Conservation (phyloP, 805 yeast species). For the Cyberlindnera amylophila region DNA sequence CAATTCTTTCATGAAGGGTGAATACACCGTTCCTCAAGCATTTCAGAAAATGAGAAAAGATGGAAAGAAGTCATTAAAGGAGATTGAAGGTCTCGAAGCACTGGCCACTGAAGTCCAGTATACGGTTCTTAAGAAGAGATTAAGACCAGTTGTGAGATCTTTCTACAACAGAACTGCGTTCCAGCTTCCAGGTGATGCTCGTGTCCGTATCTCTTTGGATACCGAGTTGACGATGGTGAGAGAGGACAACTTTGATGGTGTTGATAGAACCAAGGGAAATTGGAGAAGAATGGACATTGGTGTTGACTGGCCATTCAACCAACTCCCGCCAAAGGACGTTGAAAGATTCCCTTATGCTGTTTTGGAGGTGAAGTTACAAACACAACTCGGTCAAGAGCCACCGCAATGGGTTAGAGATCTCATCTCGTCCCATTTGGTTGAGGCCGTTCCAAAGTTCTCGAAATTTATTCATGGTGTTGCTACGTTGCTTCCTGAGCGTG, state of each 20-base stretch:
- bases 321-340: constrained; percentile 77
- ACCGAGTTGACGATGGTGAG: constrained; percentile 97
- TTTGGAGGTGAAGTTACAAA: constrained; percentile 93
- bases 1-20: constrained; percentile 79
- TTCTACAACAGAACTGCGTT: constrained; percentile 98
- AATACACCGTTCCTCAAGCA: constrained; percentile 80
- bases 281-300: constrained; percentile 99
- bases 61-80: constrained; percentile 81
- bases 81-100: constrained; percentile 88
- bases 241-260: constrained; percentile 94
- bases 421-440: constrained; percentile 88
- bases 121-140: constrained; percentile 73
- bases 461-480: constrained; percentile 97
- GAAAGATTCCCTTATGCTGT: constrained; percentile 98
- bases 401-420: constrained; percentile 96
- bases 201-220: constrained; percentile 96
- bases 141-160: constrained; percentile 93
- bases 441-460: constrained; percentile 96
- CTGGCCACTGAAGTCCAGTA: constrained; percentile 93
- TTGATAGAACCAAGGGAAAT: constrained; percentile 82
- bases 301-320: constrained; percentile 90
- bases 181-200: constrained; percentile 98
- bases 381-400: constrained; percentile 98
- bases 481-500: constrained; percentile 78
- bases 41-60: constrained; percentile 92